Percentiles rank a stretch among this genome's conserved stretches.
These are phyloP conservation scores for Coprinopsis cinerea DNA, from an alignment of 768 basidiomycete genomes.

Conservation along the genomic window DNA sequence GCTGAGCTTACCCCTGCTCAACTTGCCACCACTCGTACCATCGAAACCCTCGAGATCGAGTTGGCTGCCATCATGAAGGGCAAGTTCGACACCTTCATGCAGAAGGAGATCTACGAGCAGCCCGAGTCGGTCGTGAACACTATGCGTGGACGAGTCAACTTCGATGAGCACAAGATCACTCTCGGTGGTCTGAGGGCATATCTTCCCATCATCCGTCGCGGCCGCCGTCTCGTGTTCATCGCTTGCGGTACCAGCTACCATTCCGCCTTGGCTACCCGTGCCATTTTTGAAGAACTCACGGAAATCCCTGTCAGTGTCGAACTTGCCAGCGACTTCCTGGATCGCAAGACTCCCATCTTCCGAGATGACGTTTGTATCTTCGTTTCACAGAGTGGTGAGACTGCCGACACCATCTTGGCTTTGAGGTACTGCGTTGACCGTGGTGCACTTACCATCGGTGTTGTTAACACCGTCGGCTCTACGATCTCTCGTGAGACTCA, in stretches of 20 bases:
- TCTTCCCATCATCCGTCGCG: slow-evolving; percentile 91
- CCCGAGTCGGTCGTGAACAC: slow-evolving; percentile 99
- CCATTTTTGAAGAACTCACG: slow-evolving; percentile 97
- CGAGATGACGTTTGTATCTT: slow-evolving; percentile 96
- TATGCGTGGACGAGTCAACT: slow-evolving; percentile 99
- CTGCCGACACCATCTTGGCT: slow-evolving; percentile 95
- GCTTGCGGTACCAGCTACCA: slow-evolving; percentile 99
- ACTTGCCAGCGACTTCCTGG: slow-evolving; percentile 96
- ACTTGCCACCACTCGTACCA: slow-evolving; percentile 76
- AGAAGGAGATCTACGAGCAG: slow-evolving; percentile 99
- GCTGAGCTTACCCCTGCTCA: slow-evolving; percentile 54
- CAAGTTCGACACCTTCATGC: slow-evolving; percentile 99
- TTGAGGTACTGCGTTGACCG: slow-evolving; percentile 95
- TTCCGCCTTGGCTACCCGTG: slow-evolving; percentile 92
- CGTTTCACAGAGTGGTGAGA: slow-evolving; percentile 97
- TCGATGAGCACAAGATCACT: slow-evolving; percentile 85
- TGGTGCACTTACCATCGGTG: slow-evolving; percentile 93
- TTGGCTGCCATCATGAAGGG: slow-evolving; percentile 99
- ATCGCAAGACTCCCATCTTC: slow-evolving; percentile 99
- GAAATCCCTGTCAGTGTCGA: slow-evolving; percentile 98
- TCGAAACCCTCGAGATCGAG: slow-evolving; percentile 98
- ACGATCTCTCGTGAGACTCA: slow-evolving; percentile 98
- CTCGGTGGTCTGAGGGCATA: slow-evolving; percentile 95
- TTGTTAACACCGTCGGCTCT: slow-evolving; percentile 98
- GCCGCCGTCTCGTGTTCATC: slow-evolving; percentile 90